A percentile compares a stretch with the other conserved stretches of the same genome.
phyloP scores from a whole-genome alignment of 305 asterid species.

The Fraxinus xanthoxyloides region DNA sequence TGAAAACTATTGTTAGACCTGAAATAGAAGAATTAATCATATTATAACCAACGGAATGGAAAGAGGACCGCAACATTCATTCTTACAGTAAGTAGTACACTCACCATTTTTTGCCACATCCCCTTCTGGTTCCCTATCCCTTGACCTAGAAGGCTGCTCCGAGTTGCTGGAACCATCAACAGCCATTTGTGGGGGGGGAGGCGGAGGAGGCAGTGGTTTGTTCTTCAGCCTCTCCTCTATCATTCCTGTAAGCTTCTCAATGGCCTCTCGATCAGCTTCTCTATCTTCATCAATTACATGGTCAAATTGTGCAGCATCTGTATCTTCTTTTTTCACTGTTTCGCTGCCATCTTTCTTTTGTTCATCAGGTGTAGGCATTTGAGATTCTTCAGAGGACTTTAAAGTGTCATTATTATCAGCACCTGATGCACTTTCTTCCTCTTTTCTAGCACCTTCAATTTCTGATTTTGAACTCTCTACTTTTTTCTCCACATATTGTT shows the following conservation, averaged over 20 bases:
- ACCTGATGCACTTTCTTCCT: slow-evolving; percentile 47
- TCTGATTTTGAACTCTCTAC: slow-evolving; percentile 47
- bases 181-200: slow-evolving; percentile 46
- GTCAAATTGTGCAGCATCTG: slow-evolving; percentile 61
- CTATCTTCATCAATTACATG: slow-evolving; percentile 76
- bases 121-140: slow-evolving; percentile 63
- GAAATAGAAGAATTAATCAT: neutral
- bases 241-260: slow-evolving; percentile 67
- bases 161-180: slow-evolving; percentile 52
- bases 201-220: slow-evolving; percentile 94
- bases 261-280: slow-evolving; percentile 65
- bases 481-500: slow-evolving; percentile 73
- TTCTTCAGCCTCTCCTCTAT: slow-evolving; percentile 85
- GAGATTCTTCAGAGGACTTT: slow-evolving; percentile 41
- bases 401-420: slow-evolving; percentile 44
- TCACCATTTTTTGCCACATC: slow-evolving; percentile 53
- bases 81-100: slow-evolving; percentile 21
- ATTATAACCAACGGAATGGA: neutral
- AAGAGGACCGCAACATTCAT: neutral
- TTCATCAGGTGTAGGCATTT: slow-evolving; percentile 48
- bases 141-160: slow-evolving; percentile 63
- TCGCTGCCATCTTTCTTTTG: slow-evolving; percentile 44
- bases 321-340: slow-evolving; percentile 45
- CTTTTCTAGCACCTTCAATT: slow-evolving; percentile 46
- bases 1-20: slow-evolving; percentile 8